Evolutionary conservation across 129 eudicot genomes (phyloP), one percentile per base, ranked within the genome.

Genomic region (Chrysanthemum makinoi): DNA sequence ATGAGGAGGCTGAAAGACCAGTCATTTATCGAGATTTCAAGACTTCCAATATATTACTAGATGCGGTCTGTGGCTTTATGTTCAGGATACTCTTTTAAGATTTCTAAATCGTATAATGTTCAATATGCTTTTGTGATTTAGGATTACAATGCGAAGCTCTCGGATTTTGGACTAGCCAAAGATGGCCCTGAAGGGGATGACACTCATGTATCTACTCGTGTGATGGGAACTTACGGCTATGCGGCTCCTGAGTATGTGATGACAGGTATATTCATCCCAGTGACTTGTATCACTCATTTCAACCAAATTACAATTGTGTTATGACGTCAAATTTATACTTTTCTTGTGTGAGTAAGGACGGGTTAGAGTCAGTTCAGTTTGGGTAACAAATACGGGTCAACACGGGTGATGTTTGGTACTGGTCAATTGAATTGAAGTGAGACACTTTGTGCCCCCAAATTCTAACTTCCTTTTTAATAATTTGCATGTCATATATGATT

Each of bases 81-180:
- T 22, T 39, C 1, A 28, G 43, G 13, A 52, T 55, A 53, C 57
- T 9, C 33, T 17, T 49, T 24, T 44, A 44, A 10, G 10, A 62
- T 52, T 4, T 43, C 52, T 18, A 47, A 44, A 1, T 33, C 6
- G 4, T 22, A 62, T 69, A 70, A 58, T 24, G 55, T 18, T 75
- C 14, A 16, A n/a, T 28, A 2, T 51, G 63, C 33, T 66, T 68
- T 13, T 76, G 66, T 18, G 44, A 26, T 54, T 20, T 74, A 93
- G 98, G 95, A 93, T 26, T 89, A 93, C 71, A 89, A 90, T 67
- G 96, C 96, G 1, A 93, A 89, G 79, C 95, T 93, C 49, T 93
- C 98, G 49, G 98, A 93, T 80, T 93, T 93, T 77, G 98, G 98
- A 73, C 94, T 93, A 66, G 98, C 98, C 72, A 93, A 90, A 84